A percentile compares a stretch with the other conserved stretches of the same genome.
Conservation (phyloP, 768 basidiomycete species). For the Fomitopsis serialis region DNA sequence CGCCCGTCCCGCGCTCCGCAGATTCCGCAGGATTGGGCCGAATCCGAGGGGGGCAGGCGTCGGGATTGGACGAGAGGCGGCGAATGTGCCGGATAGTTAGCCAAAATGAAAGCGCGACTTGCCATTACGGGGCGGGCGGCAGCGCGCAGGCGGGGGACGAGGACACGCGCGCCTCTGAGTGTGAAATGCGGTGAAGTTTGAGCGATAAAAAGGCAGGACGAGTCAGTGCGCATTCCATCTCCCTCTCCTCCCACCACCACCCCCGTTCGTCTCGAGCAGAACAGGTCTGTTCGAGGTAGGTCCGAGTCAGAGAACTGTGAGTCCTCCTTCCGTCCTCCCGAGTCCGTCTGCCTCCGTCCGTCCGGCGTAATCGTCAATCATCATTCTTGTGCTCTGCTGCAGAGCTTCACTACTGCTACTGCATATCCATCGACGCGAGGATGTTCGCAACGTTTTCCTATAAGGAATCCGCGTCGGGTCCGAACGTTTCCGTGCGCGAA, state of each 20-base stretch:
- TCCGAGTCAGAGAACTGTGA: slow-evolving; percentile 11
- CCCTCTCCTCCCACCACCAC: slow-evolving; percentile 14
- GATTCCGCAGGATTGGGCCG: background rate
- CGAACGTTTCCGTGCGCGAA: slow-evolving; percentile 1
- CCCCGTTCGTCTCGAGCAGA: slow-evolving; percentile 13
- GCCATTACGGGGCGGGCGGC: background rate
- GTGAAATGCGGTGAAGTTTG: slow-evolving; percentile 21
- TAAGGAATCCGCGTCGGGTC: slow-evolving; percentile 6
- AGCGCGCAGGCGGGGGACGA: background rate
- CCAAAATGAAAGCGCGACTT: background rate
- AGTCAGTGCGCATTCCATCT: slow-evolving; percentile 19
- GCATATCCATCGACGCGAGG: background rate
- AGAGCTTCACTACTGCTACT: background rate
- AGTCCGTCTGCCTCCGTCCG: slow-evolving; percentile 15
- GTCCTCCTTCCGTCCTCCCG: slow-evolving; percentile 7
- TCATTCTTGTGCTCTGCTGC: slow-evolving; percentile 3
- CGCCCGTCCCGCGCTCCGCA: background rate
- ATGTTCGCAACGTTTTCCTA: slow-evolving; percentile 4
- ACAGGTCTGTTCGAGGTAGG: slow-evolving; percentile 13
- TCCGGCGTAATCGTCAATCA: slow-evolving; percentile 12
- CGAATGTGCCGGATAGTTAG: background rate
- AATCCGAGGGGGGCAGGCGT: background rate
- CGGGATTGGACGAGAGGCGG: background rate
- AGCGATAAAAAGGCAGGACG: slow-evolving; percentile 15
- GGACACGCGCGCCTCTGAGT: slow-evolving; percentile 23